Percentiles rank a stretch among this genome's conserved stretches.
Evolutionary conservation across 352 stramenopile species (phyloP).

Genomic region (Phytophthora podocarpi): DNA sequence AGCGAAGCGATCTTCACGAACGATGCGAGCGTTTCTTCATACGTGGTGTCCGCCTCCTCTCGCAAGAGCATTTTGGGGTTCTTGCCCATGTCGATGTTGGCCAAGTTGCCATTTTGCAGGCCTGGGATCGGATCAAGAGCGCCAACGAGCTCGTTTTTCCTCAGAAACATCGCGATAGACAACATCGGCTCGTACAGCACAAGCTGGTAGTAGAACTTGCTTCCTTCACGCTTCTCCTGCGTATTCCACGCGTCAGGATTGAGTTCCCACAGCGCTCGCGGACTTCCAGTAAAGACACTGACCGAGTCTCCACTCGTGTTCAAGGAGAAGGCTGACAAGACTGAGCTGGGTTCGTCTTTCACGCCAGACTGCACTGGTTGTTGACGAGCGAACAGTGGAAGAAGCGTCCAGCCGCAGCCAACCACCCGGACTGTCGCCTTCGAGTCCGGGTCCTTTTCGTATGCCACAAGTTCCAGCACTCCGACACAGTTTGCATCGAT

Average conservation of each 20-base stretch:
- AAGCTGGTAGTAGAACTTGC: conserved; percentile 76
- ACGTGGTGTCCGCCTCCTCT: conserved; percentile 51
- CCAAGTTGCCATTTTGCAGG: conserved; percentile 72
- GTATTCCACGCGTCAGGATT: conserved; percentile 56
- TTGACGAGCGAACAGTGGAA: conserved; percentile 85
- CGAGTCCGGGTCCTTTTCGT: conserved; percentile 83
- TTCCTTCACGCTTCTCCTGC: conserved; percentile 56
- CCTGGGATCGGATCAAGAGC: conserved; percentile 77
- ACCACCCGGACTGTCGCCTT: conserved; percentile 72
- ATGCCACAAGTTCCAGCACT: conserved; percentile 93
- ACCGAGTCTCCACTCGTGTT: conserved; percentile 54
- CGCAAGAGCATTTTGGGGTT: conserved; percentile 62
- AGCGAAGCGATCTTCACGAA: conserved; percentile 67
- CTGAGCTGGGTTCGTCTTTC: conserved; percentile 4
- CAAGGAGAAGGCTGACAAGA: conserved; percentile 37
- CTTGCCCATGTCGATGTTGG: conserved; percentile 68
- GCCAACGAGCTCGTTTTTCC: conserved; percentile 89
- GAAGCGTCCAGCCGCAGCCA: conserved; percentile 92
- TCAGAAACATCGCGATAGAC: conserved; percentile 64
- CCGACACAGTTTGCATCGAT: conserved; percentile 91
- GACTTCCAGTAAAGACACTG: conserved; percentile 74
- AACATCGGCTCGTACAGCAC: conserved; percentile 65
- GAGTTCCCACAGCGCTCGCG: conserved; percentile 73
- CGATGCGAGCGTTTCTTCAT: conserved; percentile 55
- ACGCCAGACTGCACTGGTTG: conserved; percentile 14